phyloP scores from a whole-genome alignment of 1,284 basidiomycete genomes.

The Papiliotrema laurentii region DNA sequence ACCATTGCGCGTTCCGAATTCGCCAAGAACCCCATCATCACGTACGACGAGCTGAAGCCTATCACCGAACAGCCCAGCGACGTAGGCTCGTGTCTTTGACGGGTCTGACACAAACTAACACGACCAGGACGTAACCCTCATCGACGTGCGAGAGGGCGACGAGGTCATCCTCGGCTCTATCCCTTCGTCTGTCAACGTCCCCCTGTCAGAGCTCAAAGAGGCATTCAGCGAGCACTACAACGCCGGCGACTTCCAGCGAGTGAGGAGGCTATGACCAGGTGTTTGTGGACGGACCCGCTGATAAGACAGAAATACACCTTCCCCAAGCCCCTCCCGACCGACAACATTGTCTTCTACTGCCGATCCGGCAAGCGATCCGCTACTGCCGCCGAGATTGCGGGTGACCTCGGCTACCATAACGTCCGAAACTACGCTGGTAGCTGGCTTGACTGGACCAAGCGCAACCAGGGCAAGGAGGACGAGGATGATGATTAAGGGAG shows the following conservation, averaged over 20 bases:
- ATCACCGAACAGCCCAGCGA: conserved; percentile 72
- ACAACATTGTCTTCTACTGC: conserved; percentile 92
- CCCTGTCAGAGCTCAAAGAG: conserved; percentile 70
- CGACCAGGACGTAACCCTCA: conserved; percentile 68
- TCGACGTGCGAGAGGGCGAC: conserved; percentile 90
- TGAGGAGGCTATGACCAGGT: conserved; percentile 3
- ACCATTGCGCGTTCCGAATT: conserved; percentile 16
- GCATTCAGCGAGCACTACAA: conserved; percentile 59
- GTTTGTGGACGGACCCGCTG: background rate
- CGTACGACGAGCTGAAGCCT: conserved; percentile 79
- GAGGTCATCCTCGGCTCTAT: conserved; percentile 93
- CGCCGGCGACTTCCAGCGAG: conserved; percentile 59
- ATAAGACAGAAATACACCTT: conserved; percentile 63
- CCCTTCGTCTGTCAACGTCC: conserved; percentile 90
- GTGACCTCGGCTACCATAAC: conserved; percentile 75
- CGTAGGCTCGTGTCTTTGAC: too few species aligned
- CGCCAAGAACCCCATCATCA: conserved; percentile 54
- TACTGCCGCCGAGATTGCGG: conserved; percentile 77
- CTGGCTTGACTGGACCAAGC: conserved; percentile 85
- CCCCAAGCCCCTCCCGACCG: conserved; percentile 66
- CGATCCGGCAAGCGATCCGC: conserved; percentile 81
- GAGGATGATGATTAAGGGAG: conserved; percentile 39
- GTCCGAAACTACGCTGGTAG: conserved; percentile 87
- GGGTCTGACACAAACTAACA: too few species aligned
- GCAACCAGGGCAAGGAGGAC: conserved; percentile 42